Percentiles rank a stretch among this genome's conserved stretches.
Conservation (phyloP, 2,329 filamentous ascomycete genomes). For the Cladosporium sphaerospermum region DNA sequence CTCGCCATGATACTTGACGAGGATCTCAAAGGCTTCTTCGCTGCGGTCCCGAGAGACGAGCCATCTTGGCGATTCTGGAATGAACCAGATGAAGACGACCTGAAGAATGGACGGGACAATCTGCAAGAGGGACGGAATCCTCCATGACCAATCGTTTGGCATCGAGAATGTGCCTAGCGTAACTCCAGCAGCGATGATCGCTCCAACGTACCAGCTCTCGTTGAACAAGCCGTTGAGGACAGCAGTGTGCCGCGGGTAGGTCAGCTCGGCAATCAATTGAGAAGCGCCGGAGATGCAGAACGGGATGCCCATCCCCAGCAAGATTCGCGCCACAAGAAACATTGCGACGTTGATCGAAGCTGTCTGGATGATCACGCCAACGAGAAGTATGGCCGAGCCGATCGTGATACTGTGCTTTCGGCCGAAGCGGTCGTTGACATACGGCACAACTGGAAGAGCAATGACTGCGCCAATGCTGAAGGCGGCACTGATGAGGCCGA, state of each 20-base stretch:
- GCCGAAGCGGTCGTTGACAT: conserved; percentile 27
- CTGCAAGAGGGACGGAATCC: conserved; percentile 25
- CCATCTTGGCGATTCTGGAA: conserved; percentile 17
- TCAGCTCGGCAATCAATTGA: conserved; percentile 6
- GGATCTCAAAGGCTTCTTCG: conserved; percentile 14
- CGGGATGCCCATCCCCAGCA: conserved; percentile 32
- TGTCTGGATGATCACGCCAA: conserved; percentile 36
- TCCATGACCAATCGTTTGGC: conserved; percentile 38
- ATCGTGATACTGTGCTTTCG: conserved; percentile 35
- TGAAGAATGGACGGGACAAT: conserved; percentile 22
- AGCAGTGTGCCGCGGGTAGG: neutral
- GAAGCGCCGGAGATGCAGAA: conserved; percentile 12
- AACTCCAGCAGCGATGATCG: conserved; percentile 8
- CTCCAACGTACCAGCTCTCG: conserved; percentile 5
- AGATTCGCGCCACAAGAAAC: conserved; percentile 35
- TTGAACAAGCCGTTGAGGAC: conserved; percentile 11
- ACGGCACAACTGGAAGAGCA: conserved; percentile 3
- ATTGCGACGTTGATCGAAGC: conserved; percentile 35
- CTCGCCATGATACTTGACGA: conserved; percentile 16
- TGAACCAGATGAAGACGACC: conserved; percentile 19
- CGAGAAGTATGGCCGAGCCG: conserved; percentile 32
- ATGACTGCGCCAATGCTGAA: conserved; percentile 6
- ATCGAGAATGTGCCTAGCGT: conserved; percentile 5
- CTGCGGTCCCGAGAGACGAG: conserved; percentile 12
- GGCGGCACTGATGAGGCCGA: conserved; percentile 4